Evolutionary conservation across 1,139 yeast genomes (phyloP), one percentile per base, ranked within the genome.

Genomic region (Diutina rugosa): DNA sequence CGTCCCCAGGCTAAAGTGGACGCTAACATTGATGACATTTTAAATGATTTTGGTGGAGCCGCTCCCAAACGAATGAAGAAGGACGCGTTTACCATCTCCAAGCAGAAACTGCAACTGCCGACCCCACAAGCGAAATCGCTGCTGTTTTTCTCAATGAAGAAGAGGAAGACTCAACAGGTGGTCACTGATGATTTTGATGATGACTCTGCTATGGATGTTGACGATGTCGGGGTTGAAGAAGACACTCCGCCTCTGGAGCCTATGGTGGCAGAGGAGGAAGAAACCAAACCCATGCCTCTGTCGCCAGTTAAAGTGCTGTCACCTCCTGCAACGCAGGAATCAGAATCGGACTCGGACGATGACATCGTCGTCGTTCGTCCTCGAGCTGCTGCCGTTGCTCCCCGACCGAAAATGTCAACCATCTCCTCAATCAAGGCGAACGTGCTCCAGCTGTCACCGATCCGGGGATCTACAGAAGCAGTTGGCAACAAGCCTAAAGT

Each of bases 321-420:
- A 9, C 32, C 55, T 6, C 46, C 47, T 12, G 47, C 46, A 4
- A 18, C 49, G 14, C 18, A 9, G 18, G 55, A 52, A n/a, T 26
- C 46, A 18, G 49, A 53, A 8, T 30, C 35, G 44, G 46, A 45
- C 26, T 51, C 54, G 14, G 86, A 82, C 55, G 80, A 82, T 26
- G 68, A 79, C 6, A 73, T 82, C 35, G 74, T 78, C 16, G 69
- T 75, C 8, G 72, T 77, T 26, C 59, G 80, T 60, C 80, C 79
- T 48, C 69, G 78, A 58, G 72, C 73, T 0, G 59, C 58, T 12
- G 64, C 75, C 1, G 14, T n/a, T 6, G 76, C 71, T 0, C 64
- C 66, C 1, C 70, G 68, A 18, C 68, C 62, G 48, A 51, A 59
- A 10, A 49, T 61, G 32, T 56, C 59, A 29, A 63, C 59, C 32